Evolutionary conservation across 2,329 filamentous ascomycete species (phyloP), one percentile per base, ranked within the genome.

Genomic region (Trichoderma sp.): DNA sequence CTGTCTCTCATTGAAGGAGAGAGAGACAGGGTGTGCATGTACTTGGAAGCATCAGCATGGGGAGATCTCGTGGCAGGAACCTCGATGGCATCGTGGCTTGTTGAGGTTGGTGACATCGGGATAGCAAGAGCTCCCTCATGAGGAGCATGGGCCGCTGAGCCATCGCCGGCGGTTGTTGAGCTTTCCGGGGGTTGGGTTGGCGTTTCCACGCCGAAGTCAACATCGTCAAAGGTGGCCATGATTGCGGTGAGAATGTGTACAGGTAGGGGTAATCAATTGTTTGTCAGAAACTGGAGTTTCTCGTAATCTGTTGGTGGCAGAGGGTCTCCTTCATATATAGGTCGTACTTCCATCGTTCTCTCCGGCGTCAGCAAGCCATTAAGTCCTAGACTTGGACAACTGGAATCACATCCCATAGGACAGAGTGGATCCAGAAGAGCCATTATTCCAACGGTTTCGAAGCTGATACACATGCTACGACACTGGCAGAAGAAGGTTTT

Each of bases 211-310:
- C 59, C 59, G 14, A 62, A 62, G 45, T 62, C 59, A n/a, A 34
- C 59, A 54, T 62, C 59, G 2, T 62, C 59, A 10, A 62, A 62
- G n/a, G 59, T 62, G 10, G 59, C 59, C 59, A 62, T 62, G 39
- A 10, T 62, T n/a, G 17, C 43, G n/a, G 50, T 45, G 14, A 24
- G 21, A 4, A 3, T 54, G 15, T 19, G n/a, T 0, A 17, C n/a
- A 7, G 5, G 5, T 14, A 21, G 5, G 30, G 30, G 3, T 34
- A 24, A 54, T 15, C 15, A 24, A 54, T 15, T 15, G 26, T 15
- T 54, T 44, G 43, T 62, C 48, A 15, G 17, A 34, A 43, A 44
- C 19, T 62, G 28, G 5, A 14, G 0, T 24, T 24, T 54, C n/a
- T 30, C 28, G 45, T 10, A 6, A 15, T 24, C 3, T 45, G 26